These are phyloP conservation scores for Cercophora samala DNA, from an alignment of 495 filamentous ascomycete genomes.

Conservation along the genomic window DNA sequence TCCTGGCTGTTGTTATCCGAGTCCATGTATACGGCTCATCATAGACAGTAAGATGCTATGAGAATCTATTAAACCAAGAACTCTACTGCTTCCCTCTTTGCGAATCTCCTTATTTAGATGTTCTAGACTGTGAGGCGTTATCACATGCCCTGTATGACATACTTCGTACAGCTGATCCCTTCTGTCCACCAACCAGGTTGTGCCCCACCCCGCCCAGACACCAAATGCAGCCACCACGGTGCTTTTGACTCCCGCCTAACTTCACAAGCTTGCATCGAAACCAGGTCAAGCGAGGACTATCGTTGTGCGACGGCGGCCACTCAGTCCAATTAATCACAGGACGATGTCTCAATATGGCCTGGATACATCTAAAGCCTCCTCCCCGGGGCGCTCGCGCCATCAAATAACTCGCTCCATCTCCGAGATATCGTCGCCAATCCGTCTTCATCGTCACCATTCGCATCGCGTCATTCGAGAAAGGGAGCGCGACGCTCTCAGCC, in stretches of 20 bases:
- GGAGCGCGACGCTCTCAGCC: constrained; percentile 38
- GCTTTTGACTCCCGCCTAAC: constrained; percentile 4
- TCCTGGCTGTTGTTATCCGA: not conserved
- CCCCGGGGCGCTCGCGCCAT: constrained; percentile 45
- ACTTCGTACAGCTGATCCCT: not conserved
- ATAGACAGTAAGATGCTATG: not conserved
- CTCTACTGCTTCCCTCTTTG: not conserved
- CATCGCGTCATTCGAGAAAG: constrained; percentile 28
- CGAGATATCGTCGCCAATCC: constrained; percentile 49
- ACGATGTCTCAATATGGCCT: constrained; percentile 40
- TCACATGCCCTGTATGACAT: not conserved
- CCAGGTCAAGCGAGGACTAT: constrained; percentile 10
- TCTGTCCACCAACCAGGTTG: not conserved
- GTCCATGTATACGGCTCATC: not conserved
- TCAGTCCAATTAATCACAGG: constrained; percentile 5
- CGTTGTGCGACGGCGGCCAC: constrained; percentile 17
- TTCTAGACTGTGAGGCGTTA: not conserved
- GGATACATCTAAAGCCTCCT: constrained; percentile 30
- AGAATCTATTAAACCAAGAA: not conserved
- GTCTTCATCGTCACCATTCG: constrained; percentile 43
- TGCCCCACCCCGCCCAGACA: constrained; percentile 19
- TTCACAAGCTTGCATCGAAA: not conserved
- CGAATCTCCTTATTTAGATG: not conserved
- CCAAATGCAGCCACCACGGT: constrained; percentile 1
- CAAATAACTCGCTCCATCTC: constrained; percentile 49